Evolutionary conservation across 768 basidiomycete species (phyloP), one percentile per base, ranked within the genome.

Genomic region (Leccinellum luteum): DNA sequence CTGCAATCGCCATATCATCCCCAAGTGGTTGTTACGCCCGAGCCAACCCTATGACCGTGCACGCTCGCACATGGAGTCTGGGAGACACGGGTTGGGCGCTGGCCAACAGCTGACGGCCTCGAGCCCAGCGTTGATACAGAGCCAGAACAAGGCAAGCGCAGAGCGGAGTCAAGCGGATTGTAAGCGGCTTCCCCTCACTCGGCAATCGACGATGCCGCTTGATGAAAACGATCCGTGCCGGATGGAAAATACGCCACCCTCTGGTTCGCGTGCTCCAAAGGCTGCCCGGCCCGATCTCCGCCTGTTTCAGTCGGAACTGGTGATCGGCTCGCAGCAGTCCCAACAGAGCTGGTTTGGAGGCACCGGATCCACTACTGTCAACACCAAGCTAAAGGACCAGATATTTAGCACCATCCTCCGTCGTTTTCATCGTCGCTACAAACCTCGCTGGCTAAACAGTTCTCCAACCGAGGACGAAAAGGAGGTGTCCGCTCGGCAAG

Each of bases 1-100:
- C 65, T 86, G 85, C 60, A 90, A 99, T 70, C 82, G 90, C n/a
- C 97, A 99, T 73, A 97, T 99, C 58, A 86, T 99, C 49, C 96
- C 97, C 4, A 85, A 94, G 61, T 97, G 94, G 90, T 77, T 98
- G 75, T 78, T 97, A 47, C 79, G 79, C 31, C 79, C 76, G 15
- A 72, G 73, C 54, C 62, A 59, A 23, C 74, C 82, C 48, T 78
- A 79, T 27, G 81, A 84, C 15, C 66, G 76, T 31, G 81, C 82
- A 3, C 73, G 80, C 49, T 82, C 83, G 17, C 81, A 76, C 53
- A 65, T 76, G 2, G 64, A 61, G 49, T 73, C 76, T 2, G 60
- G 57, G 59, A 70, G 54, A 64, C 72, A 53, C 52, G 54, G 75
- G 72, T 32, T 66, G 81, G 41, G 27, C 75, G 73, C 34, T 71